phyloP scores from a whole-genome alignment of 768 basidiomycete species.

The Auricularia sp. region DNA sequence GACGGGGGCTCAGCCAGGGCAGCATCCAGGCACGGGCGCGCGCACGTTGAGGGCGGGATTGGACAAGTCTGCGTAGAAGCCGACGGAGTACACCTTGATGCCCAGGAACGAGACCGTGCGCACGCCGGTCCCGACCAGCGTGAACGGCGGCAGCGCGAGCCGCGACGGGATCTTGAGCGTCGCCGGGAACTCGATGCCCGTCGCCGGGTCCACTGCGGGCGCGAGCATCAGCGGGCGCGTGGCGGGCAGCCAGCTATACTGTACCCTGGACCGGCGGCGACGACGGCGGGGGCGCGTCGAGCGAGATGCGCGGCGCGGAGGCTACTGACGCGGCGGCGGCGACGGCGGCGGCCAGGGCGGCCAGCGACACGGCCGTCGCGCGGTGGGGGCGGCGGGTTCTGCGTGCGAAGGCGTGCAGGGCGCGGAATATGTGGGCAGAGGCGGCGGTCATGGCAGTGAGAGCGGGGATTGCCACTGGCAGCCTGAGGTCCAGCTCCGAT shows the following conservation, averaged over 20 bases:
- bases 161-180: constrained; percentile 55
- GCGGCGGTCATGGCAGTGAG: not conserved
- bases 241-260: not conserved
- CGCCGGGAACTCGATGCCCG: constrained; percentile 63
- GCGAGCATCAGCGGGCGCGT: constrained; percentile 5
- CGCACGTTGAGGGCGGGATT: constrained; percentile 27
- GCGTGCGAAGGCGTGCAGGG: not conserved
- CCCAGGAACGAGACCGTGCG: constrained; percentile 81
- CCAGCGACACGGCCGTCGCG: not conserved
- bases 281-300: constrained; percentile 30
- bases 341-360: constrained; percentile 14
- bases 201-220: constrained; percentile 56
- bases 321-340: constrained; percentile 21
- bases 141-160: constrained; percentile 47
- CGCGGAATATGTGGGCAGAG: not conserved
- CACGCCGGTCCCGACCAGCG: constrained; percentile 76
- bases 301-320: constrained; percentile 27
- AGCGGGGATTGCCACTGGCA: not conserved
- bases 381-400: not conserved
- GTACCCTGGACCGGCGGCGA: not conserved
- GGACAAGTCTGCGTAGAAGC: constrained; percentile 78
- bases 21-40: not conserved
- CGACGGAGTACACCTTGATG: constrained; percentile 82
- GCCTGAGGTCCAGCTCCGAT: not conserved
- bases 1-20: constrained; percentile 28